Percentiles rank a stretch among this genome's conserved stretches.
Evolutionary conservation across 73 alveolate genomes (phyloP).

Genomic region (Effrenium voratum): DNA sequence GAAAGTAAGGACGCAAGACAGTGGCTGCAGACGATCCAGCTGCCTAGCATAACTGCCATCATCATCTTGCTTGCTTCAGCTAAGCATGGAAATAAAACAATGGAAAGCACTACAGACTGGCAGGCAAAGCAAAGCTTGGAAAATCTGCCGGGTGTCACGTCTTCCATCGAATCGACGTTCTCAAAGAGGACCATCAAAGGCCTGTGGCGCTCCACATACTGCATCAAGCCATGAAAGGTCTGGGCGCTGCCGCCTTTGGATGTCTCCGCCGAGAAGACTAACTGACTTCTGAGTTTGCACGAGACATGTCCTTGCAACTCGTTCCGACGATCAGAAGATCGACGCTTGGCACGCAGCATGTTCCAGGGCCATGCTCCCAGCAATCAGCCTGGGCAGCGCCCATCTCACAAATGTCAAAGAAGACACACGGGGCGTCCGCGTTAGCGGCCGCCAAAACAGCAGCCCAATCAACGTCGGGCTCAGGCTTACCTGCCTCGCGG

Average conservation of each 20-base stretch:
- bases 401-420: not conserved
- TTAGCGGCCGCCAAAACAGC: not conserved
- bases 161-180: slow-evolving; percentile 60
- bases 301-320: slow-evolving; percentile 70
- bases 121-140: no score
- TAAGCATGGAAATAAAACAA: no score
- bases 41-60: no score
- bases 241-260: slow-evolving; percentile 36
- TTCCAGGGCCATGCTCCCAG: slow-evolving; percentile 9
- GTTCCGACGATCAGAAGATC: slow-evolving; percentile 55
- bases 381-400: slow-evolving; percentile 14
- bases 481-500: not conserved
- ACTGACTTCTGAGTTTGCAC: slow-evolving; percentile 6
- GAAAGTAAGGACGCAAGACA: no score
- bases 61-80: no score
- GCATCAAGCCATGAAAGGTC: slow-evolving; percentile 29
- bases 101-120: no score
- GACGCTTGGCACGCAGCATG: slow-evolving; percentile 23
- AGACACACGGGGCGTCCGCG: slow-evolving; percentile 21
- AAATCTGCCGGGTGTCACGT: not conserved
- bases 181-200: slow-evolving; percentile 29
- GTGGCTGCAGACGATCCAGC: no score
- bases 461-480: not conserved
- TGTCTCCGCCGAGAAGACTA: not conserved
- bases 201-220: not conserved